Evolutionary conservation across 1,284 basidiomycete species (phyloP), one percentile per base, ranked within the genome.

Genomic region (Irpex sp.): DNA sequence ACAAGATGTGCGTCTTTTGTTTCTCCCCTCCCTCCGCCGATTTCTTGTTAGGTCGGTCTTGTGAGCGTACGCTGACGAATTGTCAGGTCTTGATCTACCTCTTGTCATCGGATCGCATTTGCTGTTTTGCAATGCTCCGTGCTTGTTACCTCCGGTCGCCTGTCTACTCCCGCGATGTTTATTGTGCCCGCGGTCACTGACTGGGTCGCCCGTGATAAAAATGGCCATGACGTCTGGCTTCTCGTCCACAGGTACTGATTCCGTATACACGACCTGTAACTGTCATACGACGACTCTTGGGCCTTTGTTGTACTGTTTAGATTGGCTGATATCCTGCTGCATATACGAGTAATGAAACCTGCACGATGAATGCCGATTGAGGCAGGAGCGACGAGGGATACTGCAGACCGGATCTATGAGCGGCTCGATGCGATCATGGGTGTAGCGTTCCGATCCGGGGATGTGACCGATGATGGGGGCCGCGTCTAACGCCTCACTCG

Each of bases 1-100:
- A 92, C 75, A 92, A 91, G 78, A 92, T 93, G 90, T 93, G 81
- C 84, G 90, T 88, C 66, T 26, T 59, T 65, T 66, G 62, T 67
- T 75, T 70, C 68, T 69, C 69, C 68, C 68, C 65, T 60, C 47
- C 67, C 64, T 58, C 63, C 37, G 61, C 60, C 57, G 36, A 37
- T 63, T 60, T 56, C 53, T 31, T 36, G 55, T 59, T 53, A 19
- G 31, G 55, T 54, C 55, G 31, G 47, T 68, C 59, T 57, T 31
- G 58, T 64, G 79, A 76, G 72, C 74, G 73, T 76, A 80, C 78
- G 78, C 88, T 90, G 82, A 90, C 80, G 81, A 76, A 78, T 79
- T 83, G 83, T 83, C 85, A 90, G 88, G 88, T 90, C 88, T 67
- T 85, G 75, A 85, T 79, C 61, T 59, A 60, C 60, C 35, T 60